Evolutionary conservation across 257 asterid genomes (phyloP), one percentile per base, ranked within the genome.

Genomic region (Capsicum rhomboideum): DNA sequence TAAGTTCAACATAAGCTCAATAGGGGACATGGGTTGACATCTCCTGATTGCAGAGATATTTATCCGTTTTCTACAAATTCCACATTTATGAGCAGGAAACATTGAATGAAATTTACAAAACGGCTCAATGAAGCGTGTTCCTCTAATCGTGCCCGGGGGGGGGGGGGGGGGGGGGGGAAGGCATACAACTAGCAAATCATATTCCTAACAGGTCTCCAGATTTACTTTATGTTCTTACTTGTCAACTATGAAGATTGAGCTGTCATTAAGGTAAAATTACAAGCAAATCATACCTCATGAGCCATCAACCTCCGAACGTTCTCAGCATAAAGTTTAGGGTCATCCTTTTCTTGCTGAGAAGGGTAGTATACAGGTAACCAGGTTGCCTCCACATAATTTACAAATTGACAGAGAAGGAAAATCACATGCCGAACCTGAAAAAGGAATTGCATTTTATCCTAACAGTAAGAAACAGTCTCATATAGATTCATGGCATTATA

Each of bases 301-400:
- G 98, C 98, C 97, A 95, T 95, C 85, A 95, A 86, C 80, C 87
- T 90, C 84, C 99, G 91, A 52, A 94, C 94, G 84, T 95, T 94
- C 46, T 91, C 95, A 71, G 99, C 98, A 83, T 94, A 95, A 83
- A 94, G 97, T 84, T 89, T 94, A 8, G 99, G 98, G 31, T 95
- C 96, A 83, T 90, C 93, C 89, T 89, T 92, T 87, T 95, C 99
- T 90, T 92, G 95, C 88, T 90, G 95, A 14, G 99, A 93, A 74
- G 99, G 99, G 84, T 86, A 87, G 87, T 95, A 94, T 80, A 93
- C 89, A 18, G 99, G 99, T 82, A 95, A 89, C 72, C 90, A 85
- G 44, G 77, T 92, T 87, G 92, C 98, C 87, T 95, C 96, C 78
- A 95, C 82, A 85, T 90, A 84, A 88, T 94, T 95, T 74, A 89